Evolutionary conservation across 495 filamentous ascomycete genomes (phyloP), one percentile per base, ranked within the genome.

Genomic region (Apodospora peruviana): DNA sequence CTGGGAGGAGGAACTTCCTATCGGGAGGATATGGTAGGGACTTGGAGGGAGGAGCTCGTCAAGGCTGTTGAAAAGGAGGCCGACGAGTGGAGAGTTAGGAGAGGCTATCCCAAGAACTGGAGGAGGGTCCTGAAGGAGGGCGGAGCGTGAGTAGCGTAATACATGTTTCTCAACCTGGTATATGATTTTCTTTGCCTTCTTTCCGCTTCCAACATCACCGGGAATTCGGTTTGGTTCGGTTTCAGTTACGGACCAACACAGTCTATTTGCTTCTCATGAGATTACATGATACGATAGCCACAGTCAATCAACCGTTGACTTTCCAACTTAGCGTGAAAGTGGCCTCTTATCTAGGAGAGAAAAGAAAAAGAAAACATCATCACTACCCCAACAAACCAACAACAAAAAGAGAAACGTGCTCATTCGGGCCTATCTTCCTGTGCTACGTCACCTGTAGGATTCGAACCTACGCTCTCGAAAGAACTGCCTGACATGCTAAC

Each of bases 391-490:
- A 46, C n/a, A n/a, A n/a, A n/a, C n/a, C n/a, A n/a, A n/a, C n/a
- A n/a, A n/a, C n/a, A n/a, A n/a, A n/a, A n/a, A n/a, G n/a, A n/a
- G n/a, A n/a, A n/a, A n/a, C n/a, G n/a, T n/a, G n/a, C n/a, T n/a
- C n/a, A n/a, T n/a, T n/a, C n/a, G n/a, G n/a, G n/a, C n/a, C n/a
- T n/a, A n/a, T n/a, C n/a, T n/a, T n/a, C n/a, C n/a, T 22, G 2
- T 22, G 27, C 12, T 22, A 2, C 52, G 56, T 55, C 56, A 52
- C 52, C 56, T 56, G 52, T 36, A 59, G 56, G 56, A 56, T 59
- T 56, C 52, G 56, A 59, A 56, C 56, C 52, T 56, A 45, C 52
- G 56, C 56, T 55, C 49, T 52, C 52, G 56, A 59, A 39, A 52
- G 49, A 55, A 59, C 52, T 52, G 45, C 52, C 56, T 55, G 40